Conservation (phyloP, 371 early-diverging fungal species). For the Antonospora locustae region DNA sequence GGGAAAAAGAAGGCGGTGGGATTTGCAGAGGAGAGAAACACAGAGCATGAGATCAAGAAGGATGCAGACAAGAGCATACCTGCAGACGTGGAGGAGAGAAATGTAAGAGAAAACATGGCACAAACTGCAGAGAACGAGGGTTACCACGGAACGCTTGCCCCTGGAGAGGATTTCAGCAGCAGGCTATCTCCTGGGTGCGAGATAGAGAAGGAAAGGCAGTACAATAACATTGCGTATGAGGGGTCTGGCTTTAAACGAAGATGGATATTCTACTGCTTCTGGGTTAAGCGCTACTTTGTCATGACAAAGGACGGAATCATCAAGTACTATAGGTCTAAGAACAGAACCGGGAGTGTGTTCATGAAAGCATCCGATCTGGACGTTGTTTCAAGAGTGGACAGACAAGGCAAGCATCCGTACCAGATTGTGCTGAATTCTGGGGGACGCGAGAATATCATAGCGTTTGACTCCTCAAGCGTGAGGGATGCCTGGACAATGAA, state of each 20-base stretch:
- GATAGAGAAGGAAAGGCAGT: conserved; percentile 27
- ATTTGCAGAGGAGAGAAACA: not conserved
- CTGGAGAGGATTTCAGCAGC: not conserved
- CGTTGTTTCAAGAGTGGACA: not conserved
- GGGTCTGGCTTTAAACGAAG: conserved; percentile 40
- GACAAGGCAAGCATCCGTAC: conserved; percentile 15
- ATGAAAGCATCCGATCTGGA: conserved; percentile 41
- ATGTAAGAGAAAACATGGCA: not conserved
- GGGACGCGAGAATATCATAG: conserved; percentile 7
- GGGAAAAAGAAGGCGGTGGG: not conserved
- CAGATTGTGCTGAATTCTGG: conserved; percentile 14
- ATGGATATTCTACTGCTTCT: conserved; percentile 41
- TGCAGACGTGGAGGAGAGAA: not conserved
- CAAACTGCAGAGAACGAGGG: not conserved
- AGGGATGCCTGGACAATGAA: conserved; percentile 41
- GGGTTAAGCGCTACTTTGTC: conserved; percentile 47
- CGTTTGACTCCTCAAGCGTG: conserved; percentile 28
- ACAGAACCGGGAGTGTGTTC: conserved; percentile 13
- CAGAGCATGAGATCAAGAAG: not conserved
- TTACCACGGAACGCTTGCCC: not conserved
- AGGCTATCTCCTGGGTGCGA: conserved; percentile 6
- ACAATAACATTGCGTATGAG: conserved; percentile 24
- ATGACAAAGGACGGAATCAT: conserved; percentile 36
- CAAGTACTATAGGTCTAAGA: conserved; percentile 29
- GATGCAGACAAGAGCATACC: not conserved